Base-by-base conservation (phyloP, 768 basidiomycete species). In the Auricularia cornea region DNA sequence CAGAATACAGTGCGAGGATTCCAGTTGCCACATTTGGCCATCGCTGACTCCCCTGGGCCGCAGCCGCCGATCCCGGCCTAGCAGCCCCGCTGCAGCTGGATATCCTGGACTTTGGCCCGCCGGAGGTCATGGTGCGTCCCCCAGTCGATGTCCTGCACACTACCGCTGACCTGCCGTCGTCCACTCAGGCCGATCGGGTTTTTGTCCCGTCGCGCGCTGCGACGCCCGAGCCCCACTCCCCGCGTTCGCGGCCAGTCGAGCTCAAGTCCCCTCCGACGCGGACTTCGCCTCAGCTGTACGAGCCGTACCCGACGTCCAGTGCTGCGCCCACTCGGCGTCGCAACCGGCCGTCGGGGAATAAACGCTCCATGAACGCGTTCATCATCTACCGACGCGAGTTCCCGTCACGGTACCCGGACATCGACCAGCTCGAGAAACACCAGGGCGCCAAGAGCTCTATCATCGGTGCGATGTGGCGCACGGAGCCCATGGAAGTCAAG, bases 291-390 rank as follows among this genome's bases (percentile, higher is more conserved):
- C 54, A 20, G 6, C 28, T 8, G 11, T 57, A 29, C 30, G 54
- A 57, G 28, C 54, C 54, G 26, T 57, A 57, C 54, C 30, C 54
- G 23, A 29, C 30, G 18, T 30, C 26, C 16, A 14, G 16, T 31
- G 6, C 54, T 4, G 26, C 54, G 12, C 11, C 54, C 26, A 30
- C 54, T 57, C 54, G 54, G 18, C 23, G 28, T 5, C 54, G 54
- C 26, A 16, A 14, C 14, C 54, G 54, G 8, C 28, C 54, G 11
- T 6, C 26, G 23, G 54, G 30, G 28, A 57, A 57, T 26, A 57
- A 57, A 26, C 54, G 54, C 8, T 57, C 54, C 28, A 57, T 57
- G 54, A 57, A 57, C 54, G 54, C 54, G 12, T 57, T 57, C 54
- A 8, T 57, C 16, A 29, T 57, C 54, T 57, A 57, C 28, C 54